Base-by-base conservation (phyloP, 169 alveolate species). In the Cyclospora cayetanensis region DNA sequence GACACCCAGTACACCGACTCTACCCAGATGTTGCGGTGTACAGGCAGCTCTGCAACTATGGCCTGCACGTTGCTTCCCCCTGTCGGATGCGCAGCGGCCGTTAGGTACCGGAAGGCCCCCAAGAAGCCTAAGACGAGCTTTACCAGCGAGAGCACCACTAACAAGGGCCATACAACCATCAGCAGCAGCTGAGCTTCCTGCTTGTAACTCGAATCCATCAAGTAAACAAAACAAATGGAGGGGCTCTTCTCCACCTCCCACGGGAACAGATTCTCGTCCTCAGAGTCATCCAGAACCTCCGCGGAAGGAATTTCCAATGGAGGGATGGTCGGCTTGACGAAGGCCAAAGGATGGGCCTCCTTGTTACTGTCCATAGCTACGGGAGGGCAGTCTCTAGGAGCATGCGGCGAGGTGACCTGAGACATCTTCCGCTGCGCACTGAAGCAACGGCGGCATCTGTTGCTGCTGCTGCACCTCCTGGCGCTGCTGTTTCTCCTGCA, bases 41-140 rank as follows among this genome's bases (percentile, higher is more conserved):
- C 60, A 46, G 60, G 60, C 60, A 46, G 60, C 60, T 11, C 60
- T 46, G 60, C 60, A 11, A 15, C 60, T 46, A 15, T 15, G 7
- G 60, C 7, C 15, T 7, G n/a, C 15, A 15, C 60, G n/a, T n/a
- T n/a, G n/a, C n/a, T n/a, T n/a, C n/a, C n/a, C n/a, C n/a, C n/a
- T n/a, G n/a, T n/a, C n/a, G n/a, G n/a, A n/a, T n/a, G n/a, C 7
- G 60, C 60, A 46, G 60, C 60, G 15, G 60, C 60, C 7, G 60
- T 11, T n/a, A 79, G 46, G 43, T n/a, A 34, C 22, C 89, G 89
- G 72, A 79, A 79, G 27, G 52, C 7, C 0, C 89, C 89, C 29
- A 79, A 79, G 18, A 79, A 79, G 1, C 89, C 89, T 2, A 79
- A 35, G 4, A 79, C 25, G 7, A 79, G 89, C 50, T 20, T 35